Evolutionary conservation across 768 basidiomycete species (phyloP).

Genomic region (Leccinum subtestaceum): DNA sequence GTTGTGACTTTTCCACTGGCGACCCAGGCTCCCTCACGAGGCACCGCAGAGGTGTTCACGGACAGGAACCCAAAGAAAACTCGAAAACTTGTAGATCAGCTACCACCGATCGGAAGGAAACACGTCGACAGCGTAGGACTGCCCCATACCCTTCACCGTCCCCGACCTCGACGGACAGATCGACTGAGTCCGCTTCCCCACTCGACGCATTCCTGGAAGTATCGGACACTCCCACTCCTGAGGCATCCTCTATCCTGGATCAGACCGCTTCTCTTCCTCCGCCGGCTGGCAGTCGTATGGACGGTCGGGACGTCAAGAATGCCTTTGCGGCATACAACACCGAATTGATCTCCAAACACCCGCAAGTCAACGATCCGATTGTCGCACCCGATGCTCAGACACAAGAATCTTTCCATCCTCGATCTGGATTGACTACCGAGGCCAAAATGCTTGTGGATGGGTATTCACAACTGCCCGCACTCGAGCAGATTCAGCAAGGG

Average conservation of each 20-base stretch:
- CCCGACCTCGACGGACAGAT: background rate
- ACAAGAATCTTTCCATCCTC: no score
- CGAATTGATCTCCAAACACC: background rate
- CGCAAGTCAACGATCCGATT: background rate
- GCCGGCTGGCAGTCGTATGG: background rate
- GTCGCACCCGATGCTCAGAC: background rate
- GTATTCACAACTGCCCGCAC: background rate
- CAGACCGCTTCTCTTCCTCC: background rate
- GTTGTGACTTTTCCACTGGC: slow-evolving; percentile 10
- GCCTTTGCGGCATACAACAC: background rate
- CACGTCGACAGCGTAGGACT: background rate
- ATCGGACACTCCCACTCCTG: background rate
- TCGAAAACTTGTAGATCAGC: background rate
- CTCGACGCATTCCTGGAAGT: background rate
- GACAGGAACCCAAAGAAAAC: slow-evolving; percentile 12
- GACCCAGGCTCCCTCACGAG: slow-evolving; percentile 26
- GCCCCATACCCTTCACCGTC: slow-evolving; percentile 5
- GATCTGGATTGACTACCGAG: background rate
- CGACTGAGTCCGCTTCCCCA: background rate
- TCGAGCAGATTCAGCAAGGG: background rate
- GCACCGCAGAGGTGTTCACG: slow-evolving; percentile 20
- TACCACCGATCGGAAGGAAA: background rate
- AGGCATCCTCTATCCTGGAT: background rate
- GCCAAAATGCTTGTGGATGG: background rate
- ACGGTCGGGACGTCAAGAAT: background rate